phyloP scores from a whole-genome alignment of 148 eudicot species.

The Camellia lanceoleosa region DNA sequence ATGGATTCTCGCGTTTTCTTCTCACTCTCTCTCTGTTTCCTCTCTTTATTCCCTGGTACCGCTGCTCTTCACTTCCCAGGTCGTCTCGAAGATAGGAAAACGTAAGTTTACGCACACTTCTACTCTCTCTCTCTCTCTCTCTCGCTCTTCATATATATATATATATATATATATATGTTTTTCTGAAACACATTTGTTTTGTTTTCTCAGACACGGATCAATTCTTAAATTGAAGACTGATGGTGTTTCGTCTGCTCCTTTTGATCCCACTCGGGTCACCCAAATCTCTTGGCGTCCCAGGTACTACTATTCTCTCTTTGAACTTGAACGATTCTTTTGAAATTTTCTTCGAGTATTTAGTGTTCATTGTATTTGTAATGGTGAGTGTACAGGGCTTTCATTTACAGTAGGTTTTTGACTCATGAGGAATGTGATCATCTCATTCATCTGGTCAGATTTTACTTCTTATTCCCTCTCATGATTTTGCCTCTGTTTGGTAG shows the following conservation, averaged over 20 bases:
- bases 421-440: slow-evolving; percentile 92
- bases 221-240: slow-evolving; percentile 52
- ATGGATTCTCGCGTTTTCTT: slow-evolving; percentile 20
- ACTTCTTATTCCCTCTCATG: too few relatives aligned
- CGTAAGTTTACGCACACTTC: slow-evolving; percentile 1
- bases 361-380: slow-evolving; percentile 7
- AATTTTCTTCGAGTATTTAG: not conserved
- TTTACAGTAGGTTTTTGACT: slow-evolving; percentile 63
- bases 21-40: slow-evolving; percentile 6
- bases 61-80: slow-evolving; percentile 14
- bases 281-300: slow-evolving; percentile 90
- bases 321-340: not conserved
- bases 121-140: not conserved
- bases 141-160: too few relatives aligned
- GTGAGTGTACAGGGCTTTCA: slow-evolving; percentile 57
- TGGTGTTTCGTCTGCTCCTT: slow-evolving; percentile 25
- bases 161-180: too few relatives aligned
- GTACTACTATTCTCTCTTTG: slow-evolving; percentile 25
- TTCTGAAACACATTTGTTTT: not conserved
- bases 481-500: too few relatives aligned
- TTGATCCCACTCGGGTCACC: slow-evolving; percentile 83
- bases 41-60: slow-evolving; percentile 20
- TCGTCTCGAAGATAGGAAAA: not conserved
- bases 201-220: slow-evolving; percentile 26
- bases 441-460: slow-evolving; percentile 56